A percentile compares a stretch with the other conserved stretches of the same genome.
Conservation (phyloP, 257 asterid genomes). For the Solanum medicagineum region DNA sequence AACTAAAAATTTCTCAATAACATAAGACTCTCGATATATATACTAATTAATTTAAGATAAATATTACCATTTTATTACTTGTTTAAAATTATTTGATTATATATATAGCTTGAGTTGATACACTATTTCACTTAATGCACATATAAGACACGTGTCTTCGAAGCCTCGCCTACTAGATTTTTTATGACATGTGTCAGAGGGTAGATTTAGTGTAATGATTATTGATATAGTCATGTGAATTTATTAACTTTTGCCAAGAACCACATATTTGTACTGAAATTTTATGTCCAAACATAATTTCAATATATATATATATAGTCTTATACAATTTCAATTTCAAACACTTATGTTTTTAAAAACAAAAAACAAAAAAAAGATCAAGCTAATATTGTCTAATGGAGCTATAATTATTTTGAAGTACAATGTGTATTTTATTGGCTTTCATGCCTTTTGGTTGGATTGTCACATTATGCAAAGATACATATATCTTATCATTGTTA, state of each 20-base stretch:
- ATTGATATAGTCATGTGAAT: background rate
- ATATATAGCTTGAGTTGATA: background rate
- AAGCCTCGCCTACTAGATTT: background rate
- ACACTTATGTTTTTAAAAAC: too few relatives aligned
- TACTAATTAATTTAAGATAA: background rate
- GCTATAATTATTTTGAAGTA: too few relatives aligned
- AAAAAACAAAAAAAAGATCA: too few relatives aligned
- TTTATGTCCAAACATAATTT: background rate
- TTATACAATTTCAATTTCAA: too few relatives aligned
- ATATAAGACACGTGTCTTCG: background rate
- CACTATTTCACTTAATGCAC: background rate
- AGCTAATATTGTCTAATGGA: too few relatives aligned
- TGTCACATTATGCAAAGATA: too few relatives aligned
- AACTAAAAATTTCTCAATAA: background rate
- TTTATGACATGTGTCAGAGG: background rate
- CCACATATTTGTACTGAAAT: background rate
- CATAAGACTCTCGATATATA: background rate
- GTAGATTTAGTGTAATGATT: background rate
- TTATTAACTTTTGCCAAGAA: background rate
- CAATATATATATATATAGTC: too few relatives aligned
- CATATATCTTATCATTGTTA: too few relatives aligned
- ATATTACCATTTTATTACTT: background rate
- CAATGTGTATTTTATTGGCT: too few relatives aligned
- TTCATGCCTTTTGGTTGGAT: too few relatives aligned
- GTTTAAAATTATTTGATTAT: background rate